A percentile compares a stretch with the other conserved stretches of the same genome.
Conservation (phyloP, 176 grass and related monocot genomes). For the Tuctoria greenei region DNA sequence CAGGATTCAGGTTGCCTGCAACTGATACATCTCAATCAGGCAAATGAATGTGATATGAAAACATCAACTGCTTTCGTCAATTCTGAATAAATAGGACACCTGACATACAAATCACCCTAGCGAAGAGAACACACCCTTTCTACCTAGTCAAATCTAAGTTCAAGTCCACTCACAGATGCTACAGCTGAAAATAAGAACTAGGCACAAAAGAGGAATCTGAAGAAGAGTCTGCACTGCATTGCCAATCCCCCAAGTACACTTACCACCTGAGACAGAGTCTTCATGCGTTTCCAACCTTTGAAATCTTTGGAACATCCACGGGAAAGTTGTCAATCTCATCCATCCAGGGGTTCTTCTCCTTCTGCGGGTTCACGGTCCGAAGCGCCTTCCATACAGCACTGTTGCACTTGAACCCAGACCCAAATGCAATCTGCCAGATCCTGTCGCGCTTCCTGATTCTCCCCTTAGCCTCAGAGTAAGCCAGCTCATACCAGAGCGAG, state of each 20-base stretch:
- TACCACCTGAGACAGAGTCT: constrained; percentile 7
- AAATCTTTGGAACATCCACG: constrained; percentile 72
- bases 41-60: constrained; percentile 11
- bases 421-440: constrained; percentile 97
- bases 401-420: constrained; percentile 99
- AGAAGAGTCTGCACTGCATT: constrained; percentile 31
- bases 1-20: constrained; percentile 4
- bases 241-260: neutral
- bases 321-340: constrained; percentile 87
- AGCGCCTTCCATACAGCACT: constrained; percentile 85
- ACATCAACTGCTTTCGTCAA: constrained; percentile 11
- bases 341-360: constrained; percentile 88
- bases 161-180: constrained; percentile 12
- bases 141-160: constrained; percentile 36
- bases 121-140: constrained; percentile 23
- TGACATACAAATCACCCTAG: constrained; percentile 14
- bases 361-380: constrained; percentile 51
- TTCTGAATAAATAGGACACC: constrained; percentile 31
- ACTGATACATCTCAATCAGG: constrained; percentile 8
- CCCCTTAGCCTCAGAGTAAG: constrained; percentile 81
- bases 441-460: constrained; percentile 70
- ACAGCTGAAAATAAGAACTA: constrained; percentile 38
- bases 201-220: constrained; percentile 8
- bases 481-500: constrained; percentile 94
- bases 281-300: constrained; percentile 44